Evolutionary conservation across 2,329 filamentous ascomycete species (phyloP).

Genomic region (Colletotrichum abscissum): DNA sequence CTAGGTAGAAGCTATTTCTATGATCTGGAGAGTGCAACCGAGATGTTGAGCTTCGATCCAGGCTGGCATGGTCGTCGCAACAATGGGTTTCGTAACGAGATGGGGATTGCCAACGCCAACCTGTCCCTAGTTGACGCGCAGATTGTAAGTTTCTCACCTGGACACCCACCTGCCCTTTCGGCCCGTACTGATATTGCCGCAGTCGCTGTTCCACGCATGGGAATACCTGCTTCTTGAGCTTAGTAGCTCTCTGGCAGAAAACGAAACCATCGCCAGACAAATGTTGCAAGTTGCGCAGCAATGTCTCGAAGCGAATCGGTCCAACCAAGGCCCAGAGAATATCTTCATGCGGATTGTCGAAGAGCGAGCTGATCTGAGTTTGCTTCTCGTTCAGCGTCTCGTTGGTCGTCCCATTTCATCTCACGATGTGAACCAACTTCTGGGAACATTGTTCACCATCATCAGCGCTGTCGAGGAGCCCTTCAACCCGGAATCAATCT

Average conservation of each 20-base stretch:
- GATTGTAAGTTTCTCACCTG: constrained; percentile 67
- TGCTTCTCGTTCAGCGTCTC: constrained; percentile 84
- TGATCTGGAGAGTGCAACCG: constrained; percentile 78
- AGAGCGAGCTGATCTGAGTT: constrained; percentile 81
- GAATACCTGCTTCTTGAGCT: constrained; percentile 88
- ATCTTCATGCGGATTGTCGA: constrained; percentile 86
- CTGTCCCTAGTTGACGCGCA: constrained; percentile 93
- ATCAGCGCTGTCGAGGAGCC: constrained; percentile 66
- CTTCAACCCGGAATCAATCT: constrained; percentile 62
- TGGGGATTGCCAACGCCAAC: constrained; percentile 89
- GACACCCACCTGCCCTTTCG: background rate
- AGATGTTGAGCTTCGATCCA: constrained; percentile 80
- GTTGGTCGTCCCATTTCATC: constrained; percentile 66
- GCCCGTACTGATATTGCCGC: constrained; percentile 40
- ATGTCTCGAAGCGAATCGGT: constrained; percentile 82
- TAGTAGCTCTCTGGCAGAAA: constrained; percentile 69
- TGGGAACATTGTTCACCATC: constrained; percentile 62
- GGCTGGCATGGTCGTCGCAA: constrained; percentile 78
- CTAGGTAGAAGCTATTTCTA: constrained; percentile 88
- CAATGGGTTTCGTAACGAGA: constrained; percentile 83
- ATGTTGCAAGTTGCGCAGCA: constrained; percentile 81
- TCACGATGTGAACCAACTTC: constrained; percentile 62
- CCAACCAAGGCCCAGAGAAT: constrained; percentile 77
- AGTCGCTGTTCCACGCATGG: constrained; percentile 89
- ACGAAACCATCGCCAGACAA: constrained; percentile 70